Base-by-base conservation (phyloP, 495 filamentous ascomycete genomes). In the Cryomyces antarcticus region DNA sequence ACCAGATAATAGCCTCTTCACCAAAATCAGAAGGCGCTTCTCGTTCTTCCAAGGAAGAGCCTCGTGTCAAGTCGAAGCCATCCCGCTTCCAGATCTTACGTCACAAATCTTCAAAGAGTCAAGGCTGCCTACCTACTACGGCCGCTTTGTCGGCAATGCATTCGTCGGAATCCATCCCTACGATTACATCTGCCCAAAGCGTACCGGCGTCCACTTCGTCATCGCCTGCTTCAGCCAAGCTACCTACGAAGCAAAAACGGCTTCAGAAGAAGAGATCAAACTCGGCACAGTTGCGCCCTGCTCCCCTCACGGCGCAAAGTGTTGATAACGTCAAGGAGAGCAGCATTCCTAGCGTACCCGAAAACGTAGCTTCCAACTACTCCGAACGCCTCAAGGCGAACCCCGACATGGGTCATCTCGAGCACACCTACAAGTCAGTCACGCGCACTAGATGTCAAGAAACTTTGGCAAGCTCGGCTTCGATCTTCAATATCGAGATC, bases 321-420 rank as follows among this genome's bases (percentile, higher is more conserved):
- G 33, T 35, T 7, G 12, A 35, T 12, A 35, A 35, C 33, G 12
- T 7, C 12, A 12, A 35, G 33, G 12, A 35, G 33, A 30, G 7
- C 4, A 27, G 37, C 17, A 39, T 30, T 6, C 37, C 38, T 12
- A 11, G 28, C 9, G 30, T 31, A 33, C 38, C 31, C 12, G 49
- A 55, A 30, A 39, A 45, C 40, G 46, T 43, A 5, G 46, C 46
- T 34, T 27, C 17, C 1, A 48, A 50, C 12, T 40, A 40, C 17
- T 38, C 7, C 38, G 34, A 37, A 12, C 37, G 37, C 9, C 7
- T 39, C 7, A 42, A 47, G 33, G 13, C 48, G 6, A 6, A 7
- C 6, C 53, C 53, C 4, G 48, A 17, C 6, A 56, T 53, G 53
- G 53, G 48, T n/a, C 52, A 46, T 37, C 41, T 56, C 35, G 50